Percentiles rank a stretch among this genome's conserved stretches.
phyloP scores from a whole-genome alignment of 306 rosid genomes.

The Abrus pulchellus region DNA sequence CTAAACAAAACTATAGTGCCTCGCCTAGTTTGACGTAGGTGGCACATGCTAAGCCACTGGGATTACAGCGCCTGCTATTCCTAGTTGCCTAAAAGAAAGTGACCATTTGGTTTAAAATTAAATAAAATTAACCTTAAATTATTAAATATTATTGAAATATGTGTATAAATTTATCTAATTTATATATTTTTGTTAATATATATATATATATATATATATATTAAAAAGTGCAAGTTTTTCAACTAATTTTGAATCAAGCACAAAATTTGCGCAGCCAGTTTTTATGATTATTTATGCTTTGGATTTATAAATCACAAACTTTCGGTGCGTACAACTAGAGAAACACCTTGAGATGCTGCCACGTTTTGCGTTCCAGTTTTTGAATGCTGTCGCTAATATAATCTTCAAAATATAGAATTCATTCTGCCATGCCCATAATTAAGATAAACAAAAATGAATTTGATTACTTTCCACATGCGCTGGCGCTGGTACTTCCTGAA shows the following conservation, averaged over 20 bases:
- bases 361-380: conserved; percentile 26
- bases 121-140: too few species aligned
- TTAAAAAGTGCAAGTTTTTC: too few species aligned
- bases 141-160: too few species aligned
- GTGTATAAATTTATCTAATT: too few species aligned
- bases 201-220: too few species aligned
- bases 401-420: not conserved
- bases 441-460: conserved; percentile 10
- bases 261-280: conserved; percentile 7
- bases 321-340: conserved; percentile 34
- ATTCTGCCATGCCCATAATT: conserved; percentile 21
- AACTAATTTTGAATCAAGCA: too few species aligned
- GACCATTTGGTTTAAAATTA: too few species aligned
- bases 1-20: not conserved
- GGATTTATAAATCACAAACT: conserved; percentile 22
- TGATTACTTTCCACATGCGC: conserved; percentile 39
- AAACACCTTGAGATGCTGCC: conserved; percentile 35
- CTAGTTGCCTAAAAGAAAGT: not conserved
- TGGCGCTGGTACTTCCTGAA: conserved; percentile 27
- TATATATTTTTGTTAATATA: too few species aligned
- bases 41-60: conserved; percentile 42
- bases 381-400: not conserved
- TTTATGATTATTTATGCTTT: conserved; percentile 15
- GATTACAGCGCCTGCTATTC: not conserved
- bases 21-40: not conserved